A percentile compares a stretch with the other conserved stretches of the same genome.
These are phyloP conservation scores for Ogataea glucozyma DNA, from an alignment of 805 yeast species.

Conservation along the genomic window DNA sequence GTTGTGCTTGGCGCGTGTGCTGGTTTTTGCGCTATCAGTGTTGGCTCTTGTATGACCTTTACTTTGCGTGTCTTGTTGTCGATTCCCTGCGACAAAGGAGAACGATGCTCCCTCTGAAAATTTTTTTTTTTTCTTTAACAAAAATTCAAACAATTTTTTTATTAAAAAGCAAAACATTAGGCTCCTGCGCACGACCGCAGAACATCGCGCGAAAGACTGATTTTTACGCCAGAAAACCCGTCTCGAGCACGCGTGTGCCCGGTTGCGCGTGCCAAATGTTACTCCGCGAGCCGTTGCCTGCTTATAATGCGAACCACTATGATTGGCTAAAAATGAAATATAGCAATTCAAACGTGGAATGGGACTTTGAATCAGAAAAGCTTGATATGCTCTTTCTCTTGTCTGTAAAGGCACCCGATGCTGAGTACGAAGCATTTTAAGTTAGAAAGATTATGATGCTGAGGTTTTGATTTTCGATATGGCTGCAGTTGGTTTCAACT, in stretches of 20 bases:
- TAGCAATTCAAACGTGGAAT: no score
- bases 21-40: background rate
- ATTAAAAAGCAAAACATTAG: background rate
- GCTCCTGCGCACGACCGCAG: conserved; percentile 3
- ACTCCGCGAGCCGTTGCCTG: conserved; percentile 5
- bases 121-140: conserved; percentile 2
- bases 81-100: background rate
- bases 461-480: no score
- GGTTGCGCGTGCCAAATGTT: conserved; percentile 2
- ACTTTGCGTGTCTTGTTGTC: conserved; percentile 1
- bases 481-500: background rate
- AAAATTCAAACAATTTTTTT: background rate
- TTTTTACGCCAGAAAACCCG: conserved; percentile 1
- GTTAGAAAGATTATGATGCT: no score
- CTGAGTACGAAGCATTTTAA: no score
- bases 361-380: no score
- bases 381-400: no score
- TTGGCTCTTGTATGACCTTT: background rate
- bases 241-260: background rate
- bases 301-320: conserved; percentile 2
- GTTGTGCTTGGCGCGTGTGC: no score
- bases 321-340: no score
- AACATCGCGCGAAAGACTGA: background rate
- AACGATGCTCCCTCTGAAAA: conserved; percentile 6
- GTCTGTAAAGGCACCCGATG: no score